Conservation (phyloP, 176 grass and related monocot species). For the Secale cereale region DNA sequence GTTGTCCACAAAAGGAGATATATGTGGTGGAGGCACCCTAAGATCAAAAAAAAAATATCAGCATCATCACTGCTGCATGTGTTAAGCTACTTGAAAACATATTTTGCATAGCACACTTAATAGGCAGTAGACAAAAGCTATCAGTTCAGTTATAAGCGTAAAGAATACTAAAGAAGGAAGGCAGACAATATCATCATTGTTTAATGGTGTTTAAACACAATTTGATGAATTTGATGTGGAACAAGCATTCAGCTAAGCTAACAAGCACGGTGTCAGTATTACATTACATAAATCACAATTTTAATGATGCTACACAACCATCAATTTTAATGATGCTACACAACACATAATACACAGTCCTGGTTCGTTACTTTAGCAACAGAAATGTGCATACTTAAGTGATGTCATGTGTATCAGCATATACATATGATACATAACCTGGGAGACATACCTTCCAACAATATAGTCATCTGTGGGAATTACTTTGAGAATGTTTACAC, state of each 20-base stretch:
- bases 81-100: neutral
- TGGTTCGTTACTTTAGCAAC: neutral
- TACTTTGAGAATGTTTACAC: conserved; percentile 69
- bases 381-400: neutral
- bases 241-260: too few relatives aligned
- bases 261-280: too few relatives aligned
- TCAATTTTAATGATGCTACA: neutral
- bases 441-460: conserved; percentile 75
- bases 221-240: too few relatives aligned
- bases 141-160: too few relatives aligned
- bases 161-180: too few relatives aligned
- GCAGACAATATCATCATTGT: too few relatives aligned
- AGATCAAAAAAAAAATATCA: conserved; percentile 15
- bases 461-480: conserved; percentile 74
- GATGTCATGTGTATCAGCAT: neutral
- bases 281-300: too few relatives aligned
- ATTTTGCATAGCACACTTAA: neutral
- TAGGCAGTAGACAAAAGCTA: too few relatives aligned
- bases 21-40: conserved; percentile 92
- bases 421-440: neutral
- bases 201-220: too few relatives aligned
- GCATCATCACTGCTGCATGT: neutral
- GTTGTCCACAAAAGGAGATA: conserved; percentile 98
- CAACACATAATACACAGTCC: neutral
- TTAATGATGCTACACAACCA: neutral